Base-by-base conservation (phyloP, 2,329 filamentous ascomycete species). In the Penicillium brevicompactum region DNA sequence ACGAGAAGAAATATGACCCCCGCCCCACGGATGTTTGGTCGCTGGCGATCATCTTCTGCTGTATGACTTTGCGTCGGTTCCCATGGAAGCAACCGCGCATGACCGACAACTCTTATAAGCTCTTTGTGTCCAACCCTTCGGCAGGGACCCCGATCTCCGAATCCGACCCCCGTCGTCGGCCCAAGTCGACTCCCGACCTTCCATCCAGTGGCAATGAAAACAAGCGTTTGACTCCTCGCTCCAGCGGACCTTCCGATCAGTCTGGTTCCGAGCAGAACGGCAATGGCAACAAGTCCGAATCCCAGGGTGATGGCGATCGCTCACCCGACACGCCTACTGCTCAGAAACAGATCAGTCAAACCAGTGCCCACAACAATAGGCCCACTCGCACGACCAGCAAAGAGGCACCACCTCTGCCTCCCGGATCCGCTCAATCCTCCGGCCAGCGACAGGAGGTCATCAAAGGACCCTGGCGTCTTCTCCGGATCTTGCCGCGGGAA, bases 11-110 rank as follows among this genome's bases (percentile, higher is more conserved):
- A 70, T 99, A 99, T 72, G 92, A 99, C 68, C 92, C 94, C 1
- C 89, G 92, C 59, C 91, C 92, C 6, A 91, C 93, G 1, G 94
- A 99, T 76, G 92, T 99, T 56, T 99, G 94, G 94, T 99, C 94
- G 10, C 81, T 99, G 56, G 94, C 93, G 16, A 99, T 99, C 65
- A 97, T 99, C 52, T 99, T 93, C 76, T 97, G 94, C 76, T 99
- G 94, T 79, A 99, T 99, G 94, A 94, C 91, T 5, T 80, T 99
- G 41, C 85, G 94, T 21, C 82, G 94, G 34, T 99, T 99, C 70
- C 94, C 94, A 0, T 99, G 94, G 94, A 99, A 99, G 77, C 87
- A 95, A 34, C 94, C 94, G 4, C 86, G 92, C 40, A 79, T 92
- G 71, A 90, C 90, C 3, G 94, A 99, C 73, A 97, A 96, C 73